Evolutionary conservation across 1,284 basidiomycete species (phyloP).

Genomic region (Ganoderma sinense): DNA sequence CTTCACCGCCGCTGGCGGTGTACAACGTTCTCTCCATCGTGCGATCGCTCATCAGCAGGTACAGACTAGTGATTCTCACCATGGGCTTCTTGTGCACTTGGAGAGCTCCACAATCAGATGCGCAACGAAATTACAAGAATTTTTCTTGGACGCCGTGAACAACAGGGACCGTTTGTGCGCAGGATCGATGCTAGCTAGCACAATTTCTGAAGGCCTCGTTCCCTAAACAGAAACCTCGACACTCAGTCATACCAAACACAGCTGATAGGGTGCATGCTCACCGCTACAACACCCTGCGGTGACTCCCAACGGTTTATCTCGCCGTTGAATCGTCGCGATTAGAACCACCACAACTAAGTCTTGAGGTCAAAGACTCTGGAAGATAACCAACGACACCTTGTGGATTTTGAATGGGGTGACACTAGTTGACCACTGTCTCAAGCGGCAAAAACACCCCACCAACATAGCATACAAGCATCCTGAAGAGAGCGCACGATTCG

Average conservation of each 20-base stretch:
- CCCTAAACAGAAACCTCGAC: constrained; percentile 16
- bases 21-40: background rate
- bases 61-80: background rate
- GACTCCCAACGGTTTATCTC: background rate
- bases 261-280: constrained; percentile 7
- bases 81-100: background rate
- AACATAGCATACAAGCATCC: background rate
- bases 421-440: constrained; percentile 5
- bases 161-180: background rate
- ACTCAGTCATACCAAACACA: background rate
- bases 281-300: constrained; percentile 3
- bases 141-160: constrained; percentile 9
- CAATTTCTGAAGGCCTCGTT: constrained; percentile 9
- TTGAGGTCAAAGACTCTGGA: background rate
- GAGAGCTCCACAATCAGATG: background rate
- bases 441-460: background rate
- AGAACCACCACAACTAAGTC: background rate
- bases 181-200: constrained; percentile 6
- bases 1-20: background rate
- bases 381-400: background rate
- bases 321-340: background rate
- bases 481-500: constrained; percentile 15
- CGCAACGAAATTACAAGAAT: background rate
- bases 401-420: background rate
- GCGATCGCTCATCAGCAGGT: background rate